A percentile compares a stretch with the other conserved stretches of the same genome.
Evolutionary conservation across 306 rosid species (phyloP).

Genomic region (Hylodesmum podocarpum): DNA sequence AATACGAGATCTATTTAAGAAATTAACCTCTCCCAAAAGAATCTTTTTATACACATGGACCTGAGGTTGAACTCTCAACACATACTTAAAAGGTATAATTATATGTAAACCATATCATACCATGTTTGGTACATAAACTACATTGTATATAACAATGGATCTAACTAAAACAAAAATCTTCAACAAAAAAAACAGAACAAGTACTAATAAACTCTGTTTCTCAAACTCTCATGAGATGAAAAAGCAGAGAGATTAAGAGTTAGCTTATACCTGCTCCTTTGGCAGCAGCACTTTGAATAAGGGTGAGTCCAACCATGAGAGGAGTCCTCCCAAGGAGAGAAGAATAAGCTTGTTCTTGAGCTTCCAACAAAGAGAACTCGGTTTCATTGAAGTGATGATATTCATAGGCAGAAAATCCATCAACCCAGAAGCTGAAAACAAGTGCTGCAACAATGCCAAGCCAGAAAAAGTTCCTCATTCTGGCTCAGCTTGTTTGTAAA

Average conservation of each 20-base stretch:
- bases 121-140: too few species aligned
- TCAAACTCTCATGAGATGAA: background rate
- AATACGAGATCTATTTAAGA: too few species aligned
- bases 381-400: slow-evolving; percentile 50
- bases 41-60: too few species aligned
- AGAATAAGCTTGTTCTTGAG: slow-evolving; percentile 33
- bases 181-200: too few species aligned
- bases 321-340: slow-evolving; percentile 28
- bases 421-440: slow-evolving; percentile 44
- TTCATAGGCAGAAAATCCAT: slow-evolving; percentile 38
- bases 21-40: too few species aligned
- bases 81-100: too few species aligned
- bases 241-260: background rate
- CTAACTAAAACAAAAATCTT: background rate
- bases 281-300: slow-evolving; percentile 68
- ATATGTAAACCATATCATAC: too few species aligned
- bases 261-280: slow-evolving; percentile 74
- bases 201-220: background rate
- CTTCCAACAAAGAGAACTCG: slow-evolving; percentile 50
- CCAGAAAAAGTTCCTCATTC: slow-evolving; percentile 46
- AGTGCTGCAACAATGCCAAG: slow-evolving; percentile 41
- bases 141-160: background rate
- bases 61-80: too few species aligned
- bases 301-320: slow-evolving; percentile 67
- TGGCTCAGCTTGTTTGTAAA: background rate